Base-by-base conservation (phyloP, 345 rosid genomes). In the Microthlaspi erraticum region DNA sequence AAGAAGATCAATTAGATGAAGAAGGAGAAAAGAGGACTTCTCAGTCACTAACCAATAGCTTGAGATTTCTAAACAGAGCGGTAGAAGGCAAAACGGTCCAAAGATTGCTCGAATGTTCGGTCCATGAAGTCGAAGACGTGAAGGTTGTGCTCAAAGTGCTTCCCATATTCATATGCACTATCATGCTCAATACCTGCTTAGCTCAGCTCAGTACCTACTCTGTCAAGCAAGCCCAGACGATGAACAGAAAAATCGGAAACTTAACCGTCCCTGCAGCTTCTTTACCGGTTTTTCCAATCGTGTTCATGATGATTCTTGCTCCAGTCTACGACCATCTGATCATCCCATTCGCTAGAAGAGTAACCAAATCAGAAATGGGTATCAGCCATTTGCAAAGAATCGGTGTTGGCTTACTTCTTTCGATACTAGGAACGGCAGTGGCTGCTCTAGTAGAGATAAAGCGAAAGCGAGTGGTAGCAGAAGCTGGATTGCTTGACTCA, bases 201-300 rank as follows among this genome's bases (percentile, higher is more conserved):
- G 92, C 92, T 67, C 96, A 92, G 50, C 96, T 89, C 44, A 86
- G 88, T 5, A 87, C 92, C 50, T 92, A 82, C 59, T 92, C 96
- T 0, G 81, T 88, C 64, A 92, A 87, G 56, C 94, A 92, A 82
- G 91, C 92, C 33, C 79, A 86, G 12, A 86, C 94, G 9, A 88
- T 89, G 96, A 71, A 89, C 52, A 87, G 91, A 34, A 78, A 72
- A 66, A 77, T 89, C 3, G 79, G 82, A 38, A 78, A 82, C 66
- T 48, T 87, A 8, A 76, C 38, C 54, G 81, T 89, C 72, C 89
- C 98, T 31, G 89, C 98, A 12, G 96, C 96, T 48, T 87, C 96
- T 39, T 91, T 92, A 19, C 92, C 92, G 0, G 75, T 89, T 54
- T 85, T 86, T 68, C 96, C 94, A 0, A 94, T 89, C 55, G 45